These are phyloP conservation scores for Basipetospora chlamydospora DNA, from an alignment of 2,329 filamentous ascomycete species.

Conservation along the genomic window DNA sequence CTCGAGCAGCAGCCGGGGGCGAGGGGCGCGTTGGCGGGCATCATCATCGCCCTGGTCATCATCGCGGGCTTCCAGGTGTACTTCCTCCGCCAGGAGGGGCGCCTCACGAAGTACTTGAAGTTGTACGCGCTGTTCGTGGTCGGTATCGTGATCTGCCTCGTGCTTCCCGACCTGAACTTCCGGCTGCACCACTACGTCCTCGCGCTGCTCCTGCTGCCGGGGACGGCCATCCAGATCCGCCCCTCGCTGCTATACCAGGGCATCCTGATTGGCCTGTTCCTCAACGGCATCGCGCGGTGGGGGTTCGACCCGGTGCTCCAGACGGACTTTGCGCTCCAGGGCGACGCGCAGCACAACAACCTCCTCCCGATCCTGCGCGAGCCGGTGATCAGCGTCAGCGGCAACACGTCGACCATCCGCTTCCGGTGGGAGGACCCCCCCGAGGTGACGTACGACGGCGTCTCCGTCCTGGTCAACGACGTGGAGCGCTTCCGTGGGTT, in stretches of 20 bases:
- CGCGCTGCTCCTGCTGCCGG: conserved; percentile 71
- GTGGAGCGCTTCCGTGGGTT: conserved; percentile 68
- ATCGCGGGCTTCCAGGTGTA: conserved; percentile 67
- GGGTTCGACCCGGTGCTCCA: conserved; percentile 82
- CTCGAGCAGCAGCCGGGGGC: conserved; percentile 81
- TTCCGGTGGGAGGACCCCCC: conserved; percentile 37
- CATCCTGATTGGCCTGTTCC: conserved; percentile 75
- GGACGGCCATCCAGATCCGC: conserved; percentile 77
- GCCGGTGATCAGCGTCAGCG: conserved; percentile 31
- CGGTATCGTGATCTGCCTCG: conserved; percentile 54
- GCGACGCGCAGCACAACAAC: conserved; percentile 49
- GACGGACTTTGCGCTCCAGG: conserved; percentile 58
- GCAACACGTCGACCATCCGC: conserved; percentile 47
- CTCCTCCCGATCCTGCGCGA: conserved; percentile 38
- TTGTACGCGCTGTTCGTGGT: conserved; percentile 58
- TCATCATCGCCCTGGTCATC: conserved; percentile 54
- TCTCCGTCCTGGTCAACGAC: conserved; percentile 73
- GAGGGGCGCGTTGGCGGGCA: conserved; percentile 62
- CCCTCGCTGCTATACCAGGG: conserved; percentile 80
- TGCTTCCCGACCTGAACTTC: conserved; percentile 62
- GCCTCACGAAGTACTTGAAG: conserved; percentile 61
- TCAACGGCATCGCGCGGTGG: conserved; percentile 90
- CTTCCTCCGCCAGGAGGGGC: conserved; percentile 73
- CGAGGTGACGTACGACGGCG: conserved; percentile 48
- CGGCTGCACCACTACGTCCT: conserved; percentile 94